Conservation (phyloP, 108 stramenopile genomes). For the Aurantiochytrium sp. region DNA sequence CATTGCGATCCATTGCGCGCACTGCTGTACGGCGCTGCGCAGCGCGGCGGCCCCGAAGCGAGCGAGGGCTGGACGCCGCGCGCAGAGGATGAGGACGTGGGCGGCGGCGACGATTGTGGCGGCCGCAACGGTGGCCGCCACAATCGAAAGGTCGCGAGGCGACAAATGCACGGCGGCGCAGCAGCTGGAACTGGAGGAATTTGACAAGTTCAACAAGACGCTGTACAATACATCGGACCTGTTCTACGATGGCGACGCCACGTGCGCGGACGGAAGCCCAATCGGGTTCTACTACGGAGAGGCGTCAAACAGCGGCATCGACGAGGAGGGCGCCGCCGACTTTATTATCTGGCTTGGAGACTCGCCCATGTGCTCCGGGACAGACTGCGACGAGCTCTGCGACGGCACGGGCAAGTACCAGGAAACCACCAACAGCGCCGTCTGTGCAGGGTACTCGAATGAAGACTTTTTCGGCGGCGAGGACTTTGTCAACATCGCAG, state of each 20-base stretch:
- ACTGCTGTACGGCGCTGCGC: no score
- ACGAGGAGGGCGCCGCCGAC: neutral
- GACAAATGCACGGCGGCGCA: neutral
- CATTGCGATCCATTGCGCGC: no score
- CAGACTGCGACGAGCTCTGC: slow-evolving; percentile 5
- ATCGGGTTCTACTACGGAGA: neutral
- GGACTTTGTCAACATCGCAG: neutral
- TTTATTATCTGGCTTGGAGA: slow-evolving; percentile 11
- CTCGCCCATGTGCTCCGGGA: neutral
- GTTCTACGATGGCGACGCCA: neutral
- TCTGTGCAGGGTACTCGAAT: neutral
- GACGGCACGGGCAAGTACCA: neutral
- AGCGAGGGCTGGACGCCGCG: no score
- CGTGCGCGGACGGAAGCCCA: neutral
- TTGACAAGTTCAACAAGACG: neutral
- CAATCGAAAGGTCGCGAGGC: neutral
- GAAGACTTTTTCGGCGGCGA: neutral
- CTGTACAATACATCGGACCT: neutral
- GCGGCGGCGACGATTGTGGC: neutral
- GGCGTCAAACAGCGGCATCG: neutral
- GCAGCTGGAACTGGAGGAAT: neutral
- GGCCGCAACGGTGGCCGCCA: neutral
- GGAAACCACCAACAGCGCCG: neutral
- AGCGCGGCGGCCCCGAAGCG: no score
- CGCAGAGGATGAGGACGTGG: no score